Evolutionary conservation across 1,284 basidiomycete species (phyloP), one percentile per base, ranked within the genome.

Genomic region (Leccinum fallax): DNA sequence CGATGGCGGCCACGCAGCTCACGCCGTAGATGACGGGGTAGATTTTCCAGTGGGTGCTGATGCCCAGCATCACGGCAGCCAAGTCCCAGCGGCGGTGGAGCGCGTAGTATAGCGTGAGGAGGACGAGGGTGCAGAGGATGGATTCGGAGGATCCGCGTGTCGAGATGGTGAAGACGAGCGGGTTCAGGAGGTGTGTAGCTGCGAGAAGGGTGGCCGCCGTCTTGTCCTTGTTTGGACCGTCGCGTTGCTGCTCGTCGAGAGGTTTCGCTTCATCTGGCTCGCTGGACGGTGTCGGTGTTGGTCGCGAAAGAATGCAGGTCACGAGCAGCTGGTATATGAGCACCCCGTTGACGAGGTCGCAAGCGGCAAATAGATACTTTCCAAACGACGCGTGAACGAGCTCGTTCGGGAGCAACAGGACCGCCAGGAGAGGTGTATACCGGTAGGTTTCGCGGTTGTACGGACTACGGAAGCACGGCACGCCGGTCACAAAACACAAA

Each of bases 101-200:
- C 13, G 83, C 83, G 53, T 77, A 80, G 72, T 85, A 85, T n/a
- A 97, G 77, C 0, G 90, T 89, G 34, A 85, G 77, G 30, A 98
- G 83, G 46, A 98, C 90, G 61, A 96, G 81, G 2, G 93, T 80
- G 19, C 91, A 89, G 3, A 98, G 85, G 2, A 97, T 79, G 0
- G 94, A 89, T 77, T 99, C 97, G 16, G 96, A 95, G 2, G 94
- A 97, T 2, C 97, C 97, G 9, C 97, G 87, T 0, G 97, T 99
- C 0, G 95, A 96, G 68, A 99, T 98, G 66, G 95, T 93, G 70
- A 97, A 93, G 1, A 97, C 92, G 69, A 99, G 85, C 0, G 97
- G 97, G 76, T 97, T 98, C 63, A 98, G 82, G 2, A 98, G 87
- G 66, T 97, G 85, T 4, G 88, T 70, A 1, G 88, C 77, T 28